Percentiles rank a stretch among this genome's conserved stretches.
Evolutionary conservation across 345 rosid genomes (phyloP).

Genomic region (Eucalyptus curtisii): DNA sequence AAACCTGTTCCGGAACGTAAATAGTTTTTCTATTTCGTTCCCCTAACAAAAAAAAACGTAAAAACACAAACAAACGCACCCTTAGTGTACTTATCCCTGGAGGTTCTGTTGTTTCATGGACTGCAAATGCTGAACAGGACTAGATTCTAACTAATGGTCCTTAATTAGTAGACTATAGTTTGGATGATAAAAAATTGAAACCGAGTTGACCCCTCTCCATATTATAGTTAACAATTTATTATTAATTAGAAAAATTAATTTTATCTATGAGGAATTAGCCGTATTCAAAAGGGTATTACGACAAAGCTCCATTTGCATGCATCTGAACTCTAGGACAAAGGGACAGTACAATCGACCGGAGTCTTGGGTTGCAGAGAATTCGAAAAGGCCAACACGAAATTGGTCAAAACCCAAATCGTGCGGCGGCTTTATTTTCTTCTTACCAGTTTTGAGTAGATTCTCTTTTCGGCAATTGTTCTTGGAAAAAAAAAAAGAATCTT

Average conservation of each 20-base stretch:
- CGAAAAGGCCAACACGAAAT: background rate
- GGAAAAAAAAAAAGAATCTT: background rate
- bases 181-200: accelerated
- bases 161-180: background rate
- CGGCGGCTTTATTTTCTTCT: background rate
- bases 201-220: background rate
- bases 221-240: background rate
- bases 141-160: background rate
- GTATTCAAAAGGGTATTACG: background rate
- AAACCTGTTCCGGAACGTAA: no score
- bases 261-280: background rate
- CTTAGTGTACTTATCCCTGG: no score
- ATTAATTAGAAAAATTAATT: background rate
- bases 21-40: no score
- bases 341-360: background rate
- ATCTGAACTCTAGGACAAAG: background rate
- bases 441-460: background rate
- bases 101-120: background rate
- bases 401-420: background rate
- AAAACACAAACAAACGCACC: no score
- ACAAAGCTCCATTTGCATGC: background rate
- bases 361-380: background rate
- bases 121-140: background rate
- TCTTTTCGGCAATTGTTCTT: background rate
- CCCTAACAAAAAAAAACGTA: no score